Evolutionary conservation across 805 yeast genomes (phyloP), one percentile per base, ranked within the genome.

Genomic region (Candida gorgasii): DNA sequence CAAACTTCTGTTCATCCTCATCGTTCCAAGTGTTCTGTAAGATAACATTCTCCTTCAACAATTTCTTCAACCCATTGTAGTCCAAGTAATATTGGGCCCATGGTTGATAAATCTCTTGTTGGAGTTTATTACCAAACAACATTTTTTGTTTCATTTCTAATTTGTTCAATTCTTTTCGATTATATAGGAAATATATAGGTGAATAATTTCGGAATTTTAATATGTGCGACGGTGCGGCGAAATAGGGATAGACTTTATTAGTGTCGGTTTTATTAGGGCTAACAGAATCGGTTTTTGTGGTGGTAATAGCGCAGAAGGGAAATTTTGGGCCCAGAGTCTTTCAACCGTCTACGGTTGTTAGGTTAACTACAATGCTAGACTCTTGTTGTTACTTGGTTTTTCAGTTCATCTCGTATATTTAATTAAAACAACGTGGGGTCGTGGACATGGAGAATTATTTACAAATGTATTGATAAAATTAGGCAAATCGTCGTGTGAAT

Each of bases 91-190:
- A 74, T 23, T 75, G 77, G 61, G 79, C 84, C 99, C 99, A 92
- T 1, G 97, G 96, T 35, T 81, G 80, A 64, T 86, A 89, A 26
- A 80, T 79, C 61, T 90, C 97, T 50, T 79, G 81, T 41, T 84
- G 83, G 43, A 92, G 73, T 58, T 86, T 88, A 39, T 79, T 87
- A 40, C 95, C 95, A 58, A 92, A 92, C 42, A 92, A 67, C 98
- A 93, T 89, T 36, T 54, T 58, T 15, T 46, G 53, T 23, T 42
- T 42, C 15, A 42, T 38, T 24, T 36, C 26, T 3, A 16, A 12
- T 29, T 14, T 5, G 12, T 29, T 29, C 15, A 4, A 16, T 8
- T 16, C 11, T 15, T 12, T 16, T 24, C 9, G 12, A 9, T 31
- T 31, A 31, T 11, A 31, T 31, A 31, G 23, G 35, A 6, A 31